A percentile compares a stretch with the other conserved stretches of the same genome.
Evolutionary conservation across 176 grass and related monocot genomes (phyloP).

Genomic region (Lolium multiflorum): DNA sequence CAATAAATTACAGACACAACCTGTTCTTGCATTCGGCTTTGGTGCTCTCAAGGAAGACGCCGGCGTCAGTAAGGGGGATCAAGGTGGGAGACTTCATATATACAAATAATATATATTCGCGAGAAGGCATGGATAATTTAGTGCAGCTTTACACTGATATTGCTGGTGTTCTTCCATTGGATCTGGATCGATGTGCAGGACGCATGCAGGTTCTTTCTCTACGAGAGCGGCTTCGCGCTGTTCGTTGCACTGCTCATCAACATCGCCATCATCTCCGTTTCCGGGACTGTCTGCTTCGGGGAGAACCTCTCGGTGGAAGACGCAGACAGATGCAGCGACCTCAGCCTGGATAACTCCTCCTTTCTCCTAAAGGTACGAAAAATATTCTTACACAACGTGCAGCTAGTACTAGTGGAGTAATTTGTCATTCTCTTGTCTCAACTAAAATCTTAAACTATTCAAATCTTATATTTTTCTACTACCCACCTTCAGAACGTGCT

Average conservation of each 20-base stretch:
- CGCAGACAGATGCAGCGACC: background rate
- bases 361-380: conserved; percentile 11
- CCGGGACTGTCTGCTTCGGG: conserved; percentile 1
- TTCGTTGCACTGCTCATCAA: conserved; percentile 25
- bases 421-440: no score
- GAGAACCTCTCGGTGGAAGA: background rate
- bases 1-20: conserved; percentile 67
- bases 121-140: no score
- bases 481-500: background rate
- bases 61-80: conserved; percentile 73
- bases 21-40: conserved; percentile 93
- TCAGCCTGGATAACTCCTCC: conserved; percentile 18
- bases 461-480: no score
- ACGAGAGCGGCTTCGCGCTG: conserved; percentile 23
- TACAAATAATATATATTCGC: no score
- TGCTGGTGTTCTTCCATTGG: no score
- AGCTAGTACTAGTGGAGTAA: no score
- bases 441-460: no score
- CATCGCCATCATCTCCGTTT: conserved; percentile 9
- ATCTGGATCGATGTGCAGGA: conserved; percentile 31
- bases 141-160: no score
- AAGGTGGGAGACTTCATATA: conserved; percentile 20
- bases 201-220: conserved; percentile 47
- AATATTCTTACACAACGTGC: background rate
- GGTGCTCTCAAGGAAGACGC: conserved; percentile 86